Evolutionary conservation across 768 basidiomycete genomes (phyloP).

Genomic region (Zangia roseola): DNA sequence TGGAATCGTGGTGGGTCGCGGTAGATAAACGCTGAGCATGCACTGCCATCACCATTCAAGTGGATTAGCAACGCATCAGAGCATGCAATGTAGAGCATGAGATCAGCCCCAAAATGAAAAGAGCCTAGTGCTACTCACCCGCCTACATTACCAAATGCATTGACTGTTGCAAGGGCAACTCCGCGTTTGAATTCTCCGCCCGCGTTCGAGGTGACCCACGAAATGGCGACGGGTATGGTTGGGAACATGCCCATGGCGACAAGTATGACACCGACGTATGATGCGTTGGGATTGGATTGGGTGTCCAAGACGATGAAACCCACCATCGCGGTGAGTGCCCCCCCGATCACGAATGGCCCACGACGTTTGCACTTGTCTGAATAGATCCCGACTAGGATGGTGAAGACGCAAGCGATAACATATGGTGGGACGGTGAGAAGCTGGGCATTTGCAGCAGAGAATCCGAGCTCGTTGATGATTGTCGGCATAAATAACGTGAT

Average conservation of each 20-base stretch:
- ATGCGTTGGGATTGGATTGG: slow-evolving; percentile 1
- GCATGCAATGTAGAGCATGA: no score
- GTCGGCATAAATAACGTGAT: slow-evolving; percentile 46
- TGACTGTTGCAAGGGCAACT: slow-evolving; percentile 46
- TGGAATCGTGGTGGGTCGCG: slow-evolving; percentile 32
- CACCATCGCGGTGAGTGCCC: slow-evolving; percentile 38
- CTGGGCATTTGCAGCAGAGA: slow-evolving; percentile 46
- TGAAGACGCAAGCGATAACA: slow-evolving; percentile 39
- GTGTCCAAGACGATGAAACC: slow-evolving; percentile 47
- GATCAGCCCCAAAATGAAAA: no score
- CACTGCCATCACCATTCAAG: slow-evolving; percentile 10
- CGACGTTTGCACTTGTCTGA: slow-evolving; percentile 40
- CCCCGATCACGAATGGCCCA: slow-evolving; percentile 45
- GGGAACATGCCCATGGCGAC: slow-evolving; percentile 50
- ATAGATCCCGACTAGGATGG: slow-evolving; percentile 39
- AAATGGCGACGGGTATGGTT: slow-evolving; percentile 40
- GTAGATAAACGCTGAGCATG: slow-evolving; percentile 37
- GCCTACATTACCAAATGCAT: slow-evolving; percentile 50
- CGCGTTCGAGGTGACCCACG: slow-evolving; percentile 50
- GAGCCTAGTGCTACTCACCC: slow-evolving; percentile 26
- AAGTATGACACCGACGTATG: slow-evolving; percentile 45
- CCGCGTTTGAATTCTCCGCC: slow-evolving; percentile 51
- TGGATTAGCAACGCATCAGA: slow-evolving; percentile 13
- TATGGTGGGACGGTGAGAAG: slow-evolving; percentile 44
- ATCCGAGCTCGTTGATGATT: slow-evolving; percentile 45